Evolutionary conservation across 768 basidiomycete genomes (phyloP).

Genomic region (Russula olivacea): DNA sequence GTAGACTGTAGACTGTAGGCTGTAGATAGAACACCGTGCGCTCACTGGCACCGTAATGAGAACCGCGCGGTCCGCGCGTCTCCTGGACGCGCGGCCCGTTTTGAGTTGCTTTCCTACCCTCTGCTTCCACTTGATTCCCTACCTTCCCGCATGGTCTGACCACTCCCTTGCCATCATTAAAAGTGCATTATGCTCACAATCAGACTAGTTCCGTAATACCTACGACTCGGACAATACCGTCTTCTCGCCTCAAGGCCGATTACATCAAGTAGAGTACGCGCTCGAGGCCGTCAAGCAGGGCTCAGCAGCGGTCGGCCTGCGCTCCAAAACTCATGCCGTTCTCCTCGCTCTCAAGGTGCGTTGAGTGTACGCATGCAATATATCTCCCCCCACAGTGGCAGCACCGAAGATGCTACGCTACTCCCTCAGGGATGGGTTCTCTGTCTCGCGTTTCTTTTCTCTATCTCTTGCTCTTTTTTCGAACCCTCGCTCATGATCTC

Average conservation of each 20-base stretch:
- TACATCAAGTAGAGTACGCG: constrained; percentile 98
- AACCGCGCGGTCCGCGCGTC: background rate
- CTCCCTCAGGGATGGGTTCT: background rate
- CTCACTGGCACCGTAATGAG: too few species aligned
- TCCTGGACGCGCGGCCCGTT: constrained; percentile 18
- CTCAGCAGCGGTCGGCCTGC: constrained; percentile 94
- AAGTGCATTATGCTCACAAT: background rate
- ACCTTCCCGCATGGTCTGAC: background rate
- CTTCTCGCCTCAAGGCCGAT: constrained; percentile 91
- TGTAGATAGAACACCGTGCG: too few species aligned
- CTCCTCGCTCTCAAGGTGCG: constrained; percentile 87
- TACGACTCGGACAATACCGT: constrained; percentile 99
- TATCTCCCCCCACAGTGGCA: background rate
- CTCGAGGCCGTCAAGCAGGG: constrained; percentile 99
- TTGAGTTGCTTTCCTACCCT: too few species aligned
- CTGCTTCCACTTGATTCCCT: background rate
- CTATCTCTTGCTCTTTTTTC: background rate
- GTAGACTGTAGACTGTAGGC: too few species aligned
- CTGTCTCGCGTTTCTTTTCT: background rate
- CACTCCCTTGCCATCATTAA: background rate
- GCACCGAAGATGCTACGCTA: background rate
- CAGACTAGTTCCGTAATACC: constrained; percentile 78
- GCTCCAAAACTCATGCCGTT: constrained; percentile 92
- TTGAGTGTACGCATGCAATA: background rate
- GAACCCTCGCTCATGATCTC: background rate